Conservation (phyloP, 2,329 filamentous ascomycete genomes). For the Fusarium foetens region DNA sequence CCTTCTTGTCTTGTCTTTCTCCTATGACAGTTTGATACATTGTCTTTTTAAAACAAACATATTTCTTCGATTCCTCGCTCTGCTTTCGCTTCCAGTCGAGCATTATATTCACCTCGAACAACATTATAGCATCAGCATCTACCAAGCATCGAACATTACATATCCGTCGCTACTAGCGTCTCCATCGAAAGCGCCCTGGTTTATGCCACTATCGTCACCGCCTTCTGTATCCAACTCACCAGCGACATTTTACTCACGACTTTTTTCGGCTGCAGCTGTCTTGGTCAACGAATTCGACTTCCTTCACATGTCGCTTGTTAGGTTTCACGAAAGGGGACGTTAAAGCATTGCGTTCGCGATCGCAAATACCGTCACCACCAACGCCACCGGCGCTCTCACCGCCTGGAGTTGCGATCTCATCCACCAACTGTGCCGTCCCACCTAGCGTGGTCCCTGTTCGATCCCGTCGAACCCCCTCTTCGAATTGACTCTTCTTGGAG, state of each 20-base stretch:
- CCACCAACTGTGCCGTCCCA: slow-evolving; percentile 41
- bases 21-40: slow-evolving; percentile 41
- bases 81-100: slow-evolving; percentile 27
- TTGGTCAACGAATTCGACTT: slow-evolving; percentile 14
- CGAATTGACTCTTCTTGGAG: slow-evolving; percentile 35
- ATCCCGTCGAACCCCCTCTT: slow-evolving; percentile 39
- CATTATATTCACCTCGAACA: slow-evolving; percentile 15
- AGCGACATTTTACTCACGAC: slow-evolving; percentile 33
- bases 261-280: slow-evolving; percentile 22
- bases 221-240: slow-evolving; percentile 35
- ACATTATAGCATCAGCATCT: slow-evolving; percentile 5
- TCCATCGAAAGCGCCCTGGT: slow-evolving; percentile 31
- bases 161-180: slow-evolving; percentile 25
- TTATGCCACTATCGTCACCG: slow-evolving; percentile 44
- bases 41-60: slow-evolving; percentile 30
- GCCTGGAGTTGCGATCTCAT: slow-evolving; percentile 37
- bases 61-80: slow-evolving; percentile 23
- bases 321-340: slow-evolving; percentile 38
- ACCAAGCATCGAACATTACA: slow-evolving; percentile 11
- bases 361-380: slow-evolving; percentile 19
- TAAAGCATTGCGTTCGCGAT: slow-evolving; percentile 41
- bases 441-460: slow-evolving; percentile 45
- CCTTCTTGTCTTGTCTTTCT: slow-evolving; percentile 39
- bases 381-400: slow-evolving; percentile 33
- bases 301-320: slow-evolving; percentile 39